phyloP scores from a whole-genome alignment of 176 grass and related monocot species.

The Carex pumila region DNA sequence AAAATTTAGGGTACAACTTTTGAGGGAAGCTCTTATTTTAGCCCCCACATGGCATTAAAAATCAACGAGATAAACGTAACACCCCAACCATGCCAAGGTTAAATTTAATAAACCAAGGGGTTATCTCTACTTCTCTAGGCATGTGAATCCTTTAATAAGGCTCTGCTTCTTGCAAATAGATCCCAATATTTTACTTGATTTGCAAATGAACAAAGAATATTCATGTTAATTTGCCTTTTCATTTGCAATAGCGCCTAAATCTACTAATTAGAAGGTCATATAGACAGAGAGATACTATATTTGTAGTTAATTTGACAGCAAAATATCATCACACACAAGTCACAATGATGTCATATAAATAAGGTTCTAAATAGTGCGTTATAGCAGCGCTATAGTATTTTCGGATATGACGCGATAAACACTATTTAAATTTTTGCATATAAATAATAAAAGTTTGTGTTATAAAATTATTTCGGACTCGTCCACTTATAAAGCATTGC shows the following conservation, averaged over 20 bases:
- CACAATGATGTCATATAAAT: too few relatives aligned
- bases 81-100: conserved; percentile 4
- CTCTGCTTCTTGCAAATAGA: neutral
- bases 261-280: neutral
- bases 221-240: neutral
- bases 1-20: conserved; percentile 13
- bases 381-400: too few relatives aligned
- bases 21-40: conserved; percentile 8
- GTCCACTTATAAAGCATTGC: too few relatives aligned
- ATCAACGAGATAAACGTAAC: conserved; percentile 8
- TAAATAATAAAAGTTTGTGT: too few relatives aligned
- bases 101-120: conserved; percentile 4
- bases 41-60: conserved; percentile 2
- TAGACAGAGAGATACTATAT: neutral
- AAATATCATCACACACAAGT: too few relatives aligned
- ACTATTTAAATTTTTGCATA: too few relatives aligned
- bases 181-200: neutral
- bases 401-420: too few relatives aligned
- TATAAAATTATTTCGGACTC: too few relatives aligned
- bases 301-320: neutral
- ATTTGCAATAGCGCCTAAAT: neutral
- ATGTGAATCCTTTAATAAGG: conserved; percentile 7
- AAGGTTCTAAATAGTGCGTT: too few relatives aligned
- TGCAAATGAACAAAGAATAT: neutral
- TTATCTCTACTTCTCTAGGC: conserved; percentile 7